phyloP scores from a whole-genome alignment of 2,329 filamentous ascomycete genomes.

The Biscogniauxia marginata region DNA sequence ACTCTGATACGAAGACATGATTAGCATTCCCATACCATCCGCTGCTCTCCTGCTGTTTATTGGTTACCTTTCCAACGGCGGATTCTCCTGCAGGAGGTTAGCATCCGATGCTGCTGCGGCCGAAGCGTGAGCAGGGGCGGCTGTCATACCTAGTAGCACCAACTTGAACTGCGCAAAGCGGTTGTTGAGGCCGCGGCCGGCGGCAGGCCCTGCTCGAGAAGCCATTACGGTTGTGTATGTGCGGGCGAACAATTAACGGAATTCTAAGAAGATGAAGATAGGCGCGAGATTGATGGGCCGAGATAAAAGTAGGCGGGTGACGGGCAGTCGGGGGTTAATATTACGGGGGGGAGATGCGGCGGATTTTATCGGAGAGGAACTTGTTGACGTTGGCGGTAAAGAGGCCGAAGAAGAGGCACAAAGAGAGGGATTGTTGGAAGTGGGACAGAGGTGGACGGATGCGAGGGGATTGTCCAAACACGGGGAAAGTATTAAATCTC shows the following conservation, averaged over 20 bases:
- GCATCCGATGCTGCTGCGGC: constrained; percentile 21
- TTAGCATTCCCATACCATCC: constrained; percentile 19
- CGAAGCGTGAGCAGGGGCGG: background rate
- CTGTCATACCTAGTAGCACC: constrained; percentile 79
- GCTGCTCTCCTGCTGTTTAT: constrained; percentile 4
- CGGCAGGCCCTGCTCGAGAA: constrained; percentile 68
- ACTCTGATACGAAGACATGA: constrained; percentile 57
- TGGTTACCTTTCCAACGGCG: constrained; percentile 88
- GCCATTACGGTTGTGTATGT: constrained; percentile 63
- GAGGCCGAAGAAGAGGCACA: constrained; percentile 2
- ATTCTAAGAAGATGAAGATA: background rate
- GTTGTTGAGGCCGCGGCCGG: constrained; percentile 65
- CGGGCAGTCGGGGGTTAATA: constrained; percentile 5
- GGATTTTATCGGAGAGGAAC: constrained; percentile 17
- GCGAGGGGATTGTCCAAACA: background rate
- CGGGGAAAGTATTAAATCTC: background rate
- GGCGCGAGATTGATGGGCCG: constrained; percentile 2
- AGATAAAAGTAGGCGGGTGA: constrained; percentile 2
- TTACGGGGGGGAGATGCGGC: constrained; percentile 12
- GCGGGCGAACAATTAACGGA: too few species aligned
- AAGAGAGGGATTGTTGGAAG: background rate
- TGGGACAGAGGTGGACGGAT: background rate
- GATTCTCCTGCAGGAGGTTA: constrained; percentile 76
- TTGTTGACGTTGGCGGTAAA: constrained; percentile 4
- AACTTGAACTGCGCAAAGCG: constrained; percentile 99